Evolutionary conservation across 2,329 filamentous ascomycete genomes (phyloP), one percentile per base, ranked within the genome.

Genomic region (Trichoderma polysporum): DNA sequence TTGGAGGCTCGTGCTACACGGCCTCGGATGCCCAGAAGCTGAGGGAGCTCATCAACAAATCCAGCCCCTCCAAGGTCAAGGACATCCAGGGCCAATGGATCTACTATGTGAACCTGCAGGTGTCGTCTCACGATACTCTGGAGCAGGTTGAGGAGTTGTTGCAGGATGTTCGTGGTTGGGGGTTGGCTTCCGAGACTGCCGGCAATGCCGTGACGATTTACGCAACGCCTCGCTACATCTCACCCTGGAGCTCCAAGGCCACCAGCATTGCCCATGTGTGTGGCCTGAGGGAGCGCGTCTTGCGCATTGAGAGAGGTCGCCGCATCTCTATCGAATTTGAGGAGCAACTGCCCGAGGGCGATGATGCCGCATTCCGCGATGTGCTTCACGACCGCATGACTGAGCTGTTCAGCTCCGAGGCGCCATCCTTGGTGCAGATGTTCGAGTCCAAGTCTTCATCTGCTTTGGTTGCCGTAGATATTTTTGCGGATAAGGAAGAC

Each of bases 211-310:
- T 84, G 57, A 82, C 89, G 69, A 86, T 91, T 76, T 92, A 93
- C 76, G 85, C 97, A 67, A 88, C 86, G 54, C 94, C 94, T 22
- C 88, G 94, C 71, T 91, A 91, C 73, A 94, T 97, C 72, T 97
- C 94, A 47, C 95, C 95, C 76, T 99, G 95, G 95, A 97, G 93
- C 80, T 97, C 94, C 66, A 94, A 97, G 79, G 94, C 94, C 31
- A 97, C 94, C 54, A 94, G 89, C 76, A 97, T 98, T 77, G 91
- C 94, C 63, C 89, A 95, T 71, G 94, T 97, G 35, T 98, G 94
- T 76, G 94, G 92, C 29, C 83, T 98, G 68, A 87, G 89, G 72
- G 82, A 85, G 49, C 79, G 87, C 62, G 85, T 91, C 33, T 86
- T 90, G 75, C 90, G 94, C 67, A 91, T 98, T 71, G 95, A 99